Percentiles rank a stretch among this genome's conserved stretches.
These are phyloP conservation scores for Cavenderia fasciculata DNA, from an alignment of 78 protist species.

Conservation along the genomic window DNA sequence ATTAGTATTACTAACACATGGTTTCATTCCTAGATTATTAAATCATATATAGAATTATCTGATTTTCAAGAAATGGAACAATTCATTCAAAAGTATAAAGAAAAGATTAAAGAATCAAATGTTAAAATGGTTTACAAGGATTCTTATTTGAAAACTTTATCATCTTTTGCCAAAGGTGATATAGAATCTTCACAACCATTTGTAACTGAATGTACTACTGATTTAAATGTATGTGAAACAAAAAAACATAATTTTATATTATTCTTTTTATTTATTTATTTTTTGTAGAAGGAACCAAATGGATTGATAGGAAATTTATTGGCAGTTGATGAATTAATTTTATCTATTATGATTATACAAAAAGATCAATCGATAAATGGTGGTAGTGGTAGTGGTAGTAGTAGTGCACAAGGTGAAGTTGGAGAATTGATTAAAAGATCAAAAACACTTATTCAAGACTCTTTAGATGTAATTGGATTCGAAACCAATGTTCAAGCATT, in stretches of 20 bases:
- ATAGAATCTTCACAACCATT: conserved; percentile 1
- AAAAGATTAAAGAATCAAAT: not conserved
- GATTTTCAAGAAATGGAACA: conserved; percentile 31
- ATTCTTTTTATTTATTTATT: too few species aligned
- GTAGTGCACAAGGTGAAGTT: not conserved
- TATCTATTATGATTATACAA: conserved; percentile 35
- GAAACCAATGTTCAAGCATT: conserved; percentile 63
- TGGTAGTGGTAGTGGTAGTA: not conserved
- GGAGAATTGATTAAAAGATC: not conserved
- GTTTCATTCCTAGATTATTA: too few species aligned
- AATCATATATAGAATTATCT: conserved; percentile 42
- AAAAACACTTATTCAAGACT: not conserved
- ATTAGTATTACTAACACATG: too few species aligned
- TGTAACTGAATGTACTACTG: conserved; percentile 1
- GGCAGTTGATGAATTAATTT: conserved; percentile 29
- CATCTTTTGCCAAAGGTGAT: conserved; percentile 39
- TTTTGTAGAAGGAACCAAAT: too few species aligned
- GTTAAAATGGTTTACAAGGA: conserved; percentile 1
- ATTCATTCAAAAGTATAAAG: conserved; percentile 5
- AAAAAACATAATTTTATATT: too few species aligned
- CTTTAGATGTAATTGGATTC: conserved; percentile 24
- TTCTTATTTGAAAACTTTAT: conserved; percentile 1
- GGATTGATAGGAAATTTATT: conserved; percentile 45
- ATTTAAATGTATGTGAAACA: too few species aligned
- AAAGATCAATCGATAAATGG: not conserved